A percentile compares a stretch with the other conserved stretches of the same genome.
Conservation (phyloP, 1,284 basidiomycete genomes). For the Rugiboletus extremiorientalis region DNA sequence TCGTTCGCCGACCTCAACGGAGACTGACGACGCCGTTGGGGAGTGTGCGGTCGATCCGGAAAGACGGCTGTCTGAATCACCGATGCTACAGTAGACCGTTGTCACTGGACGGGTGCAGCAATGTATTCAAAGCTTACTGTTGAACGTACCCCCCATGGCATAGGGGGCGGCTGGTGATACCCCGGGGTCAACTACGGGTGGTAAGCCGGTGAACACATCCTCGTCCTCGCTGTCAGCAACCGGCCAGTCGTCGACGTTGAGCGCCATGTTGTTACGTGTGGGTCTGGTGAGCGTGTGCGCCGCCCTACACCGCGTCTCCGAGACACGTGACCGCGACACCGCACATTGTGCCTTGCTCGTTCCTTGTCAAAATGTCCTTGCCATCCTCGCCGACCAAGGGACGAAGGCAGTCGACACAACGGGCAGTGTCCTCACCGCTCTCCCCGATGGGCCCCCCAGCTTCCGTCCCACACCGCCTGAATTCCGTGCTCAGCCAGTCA, state of each 20-base stretch:
- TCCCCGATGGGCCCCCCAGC: slow-evolving; percentile 24
- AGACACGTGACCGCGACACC: slow-evolving; percentile 30
- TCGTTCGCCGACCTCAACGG: background rate
- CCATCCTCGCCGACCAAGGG: slow-evolving; percentile 20
- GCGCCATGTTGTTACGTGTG: slow-evolving; percentile 10
- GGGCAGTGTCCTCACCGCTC: slow-evolving; percentile 26
- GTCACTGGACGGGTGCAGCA: background rate
- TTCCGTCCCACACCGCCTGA: slow-evolving; percentile 19
- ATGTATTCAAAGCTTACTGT: slow-evolving; percentile 15
- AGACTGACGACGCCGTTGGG: slow-evolving; percentile 8
- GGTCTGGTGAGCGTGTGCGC: slow-evolving; percentile 6
- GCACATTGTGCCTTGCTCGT: background rate
- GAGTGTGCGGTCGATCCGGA: slow-evolving; percentile 12
- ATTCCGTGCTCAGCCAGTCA: slow-evolving; percentile 17
- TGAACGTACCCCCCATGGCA: background rate
- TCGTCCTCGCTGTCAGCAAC: slow-evolving; percentile 35
- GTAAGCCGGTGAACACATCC: background rate
- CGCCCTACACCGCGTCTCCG: background rate
- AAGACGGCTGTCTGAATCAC: slow-evolving; percentile 24
- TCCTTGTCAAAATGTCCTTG: slow-evolving; percentile 17
- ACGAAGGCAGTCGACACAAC: slow-evolving; percentile 23
- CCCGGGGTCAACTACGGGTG: background rate
- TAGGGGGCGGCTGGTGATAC: background rate
- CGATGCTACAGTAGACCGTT: slow-evolving; percentile 8
- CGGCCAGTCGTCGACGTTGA: slow-evolving; percentile 17